Base-by-base conservation (phyloP, 805 yeast genomes). In the Wickerhamiella siamensis region DNA sequence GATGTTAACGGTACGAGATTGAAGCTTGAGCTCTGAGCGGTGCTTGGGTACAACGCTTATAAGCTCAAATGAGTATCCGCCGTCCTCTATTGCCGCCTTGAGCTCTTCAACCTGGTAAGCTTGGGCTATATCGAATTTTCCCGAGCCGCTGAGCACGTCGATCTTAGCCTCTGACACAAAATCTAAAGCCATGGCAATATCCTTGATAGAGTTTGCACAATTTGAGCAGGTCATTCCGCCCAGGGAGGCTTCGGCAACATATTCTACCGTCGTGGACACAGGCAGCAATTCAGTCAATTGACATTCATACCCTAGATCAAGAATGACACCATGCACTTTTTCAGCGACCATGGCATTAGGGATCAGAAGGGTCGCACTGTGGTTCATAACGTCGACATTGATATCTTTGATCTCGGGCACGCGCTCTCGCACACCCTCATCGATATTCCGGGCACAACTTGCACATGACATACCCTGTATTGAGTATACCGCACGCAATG, bases 171-270 rank as follows among this genome's bases (percentile, higher is more conserved):
- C 74, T 16, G 67, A 57, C 2, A 80, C 71, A 54, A 71, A 76
- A 2, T 72, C 69, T 32, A 78, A 52, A 4, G 63, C 42, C 17
- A 68, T 27, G 55, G 55, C 20, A 64, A 72, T 26, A 6, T 65
- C 58, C 8, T 64, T 59, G 9, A 82, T 71, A 0, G 87, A 63
- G 33, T 66, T 66, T 1, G 74, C 74, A 57, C 91, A 78, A 0
- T 83, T 74, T 5, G 81, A 75, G 59, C 88, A 81, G 0, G 84
- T 74, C 57, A 80, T 79, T 3, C 87, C 88, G 9, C 79, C 81
- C 35, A 81, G 73, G 0, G 74, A 60, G 1, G 83, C 84, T 9
- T 67, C 62, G 6, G 77, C 71, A 49, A 69, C 70, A 49, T 63
- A 70, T 20, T 58, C 44, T 42, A 67, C 69, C 3, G 51, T 40